Base-by-base conservation (phyloP, 331 rosid genomes). In the Rhamnella rubrinervis region DNA sequence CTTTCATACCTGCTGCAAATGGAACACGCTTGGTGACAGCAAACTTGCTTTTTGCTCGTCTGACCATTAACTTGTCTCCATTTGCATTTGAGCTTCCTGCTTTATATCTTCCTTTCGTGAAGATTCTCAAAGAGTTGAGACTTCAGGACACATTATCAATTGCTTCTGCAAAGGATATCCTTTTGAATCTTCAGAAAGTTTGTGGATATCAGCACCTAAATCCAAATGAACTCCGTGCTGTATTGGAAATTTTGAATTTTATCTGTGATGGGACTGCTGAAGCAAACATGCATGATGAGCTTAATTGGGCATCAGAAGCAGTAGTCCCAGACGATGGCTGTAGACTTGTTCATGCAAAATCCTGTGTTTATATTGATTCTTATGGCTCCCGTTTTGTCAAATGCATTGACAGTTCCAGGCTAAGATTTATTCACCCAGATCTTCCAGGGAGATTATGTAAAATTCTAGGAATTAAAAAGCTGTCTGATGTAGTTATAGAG, bases 171-270 rank as follows among this genome's bases (percentile, higher is more conserved):
- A 85, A 81, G 74, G 91, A 84, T 77, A 90, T 93, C 75, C 90
- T 93, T 72, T 80, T 85, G 74, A 87, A 84, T 81, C 97, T 93
- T 72, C 96, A 93, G 83, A 85, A 71, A 73, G 81, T 89, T 64
- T 87, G 97, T 81, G 98, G 97, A 70, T 93, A 90, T 83, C 97
- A 91, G 78, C 96, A 85, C 59, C 79, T 93, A 76, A 93, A 93
- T 81, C 98, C 97, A 68, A 93, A 93, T 80, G 98, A 93, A 72
- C 97, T 93, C 56, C 92, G 98, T 37, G 97, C 98, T 63, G 98
- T 93, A 77, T 77, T 88, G 81, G 98, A 87, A 85, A 84, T 91
- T 75, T 84, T 93, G 85, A 75, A 71, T 83, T 93, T 88, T 73
- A 81, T 91, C 73, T 87, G 92, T 78, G 90, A 90, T 73, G 92